These are phyloP conservation scores for Haplosporangium sp. DNA, from an alignment of 371 early-diverging fungal species.

Conservation along the genomic window DNA sequence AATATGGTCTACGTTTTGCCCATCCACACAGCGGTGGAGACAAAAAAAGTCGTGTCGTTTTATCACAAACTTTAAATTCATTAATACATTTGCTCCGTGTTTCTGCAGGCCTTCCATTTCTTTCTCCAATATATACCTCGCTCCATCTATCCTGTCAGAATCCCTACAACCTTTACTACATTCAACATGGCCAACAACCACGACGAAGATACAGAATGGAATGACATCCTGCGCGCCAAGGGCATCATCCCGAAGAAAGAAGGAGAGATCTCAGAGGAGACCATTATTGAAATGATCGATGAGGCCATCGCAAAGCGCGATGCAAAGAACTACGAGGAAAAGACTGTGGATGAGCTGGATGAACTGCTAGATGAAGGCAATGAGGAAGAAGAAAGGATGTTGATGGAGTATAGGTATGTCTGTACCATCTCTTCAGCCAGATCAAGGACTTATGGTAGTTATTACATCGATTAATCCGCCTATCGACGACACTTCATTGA, in stretches of 20 bases:
- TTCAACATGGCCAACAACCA: constrained; percentile 65
- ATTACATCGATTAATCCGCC: too few species aligned
- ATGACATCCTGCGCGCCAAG: constrained; percentile 91
- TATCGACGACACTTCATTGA: background rate
- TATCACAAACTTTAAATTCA: too few species aligned
- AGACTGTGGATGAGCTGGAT: constrained; percentile 88
- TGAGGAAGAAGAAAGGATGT: constrained; percentile 84
- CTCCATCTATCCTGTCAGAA: background rate
- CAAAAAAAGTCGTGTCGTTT: too few species aligned
- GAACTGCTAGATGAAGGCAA: constrained; percentile 89
- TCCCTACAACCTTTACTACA: background rate
- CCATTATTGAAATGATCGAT: constrained; percentile 77
- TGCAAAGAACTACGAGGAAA: constrained; percentile 67
- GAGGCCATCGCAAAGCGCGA: constrained; percentile 73
- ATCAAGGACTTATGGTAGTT: too few species aligned
- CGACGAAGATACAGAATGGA: constrained; percentile 87
- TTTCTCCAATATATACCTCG: background rate
- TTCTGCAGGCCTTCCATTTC: background rate
- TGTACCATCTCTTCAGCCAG: too few species aligned
- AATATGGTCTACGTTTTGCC: too few species aligned
- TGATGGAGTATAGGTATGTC: constrained; percentile 77
- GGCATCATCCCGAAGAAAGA: constrained; percentile 92
- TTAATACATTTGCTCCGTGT: too few species aligned
- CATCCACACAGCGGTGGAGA: too few species aligned
- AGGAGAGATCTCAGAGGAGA: constrained; percentile 80